Evolutionary conservation across 2,329 filamentous ascomycete genomes (phyloP).

Genomic region (Cercospora sesami): DNA sequence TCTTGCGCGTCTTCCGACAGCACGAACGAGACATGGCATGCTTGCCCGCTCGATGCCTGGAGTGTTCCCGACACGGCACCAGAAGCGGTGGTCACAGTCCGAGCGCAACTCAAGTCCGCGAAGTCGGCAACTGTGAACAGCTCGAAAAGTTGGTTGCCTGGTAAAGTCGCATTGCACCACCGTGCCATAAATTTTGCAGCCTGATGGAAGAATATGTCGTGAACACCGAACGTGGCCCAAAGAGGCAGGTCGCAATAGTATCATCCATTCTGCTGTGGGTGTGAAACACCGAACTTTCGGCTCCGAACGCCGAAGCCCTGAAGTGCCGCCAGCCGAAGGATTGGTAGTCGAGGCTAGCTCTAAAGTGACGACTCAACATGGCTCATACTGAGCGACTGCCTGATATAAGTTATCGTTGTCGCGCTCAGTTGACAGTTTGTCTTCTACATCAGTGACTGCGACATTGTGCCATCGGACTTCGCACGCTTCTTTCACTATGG

Average conservation of each 20-base stretch:
- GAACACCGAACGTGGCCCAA: neutral
- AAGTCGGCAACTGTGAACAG: neutral
- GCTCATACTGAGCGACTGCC: neutral
- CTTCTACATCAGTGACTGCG: neutral
- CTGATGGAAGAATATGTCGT: neutral
- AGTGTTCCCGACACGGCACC: neutral
- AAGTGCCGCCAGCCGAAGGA: neutral
- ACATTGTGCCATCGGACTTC: neutral
- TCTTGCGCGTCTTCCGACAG: neutral
- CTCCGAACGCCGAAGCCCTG: constrained; percentile 5
- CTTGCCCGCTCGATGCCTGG: neutral
- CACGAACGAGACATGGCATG: neutral
- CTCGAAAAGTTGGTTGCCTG: neutral
- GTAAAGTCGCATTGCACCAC: neutral
- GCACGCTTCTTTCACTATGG: neutral
- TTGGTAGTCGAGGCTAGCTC: neutral
- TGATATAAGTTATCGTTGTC: neutral
- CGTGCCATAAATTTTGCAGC: neutral
- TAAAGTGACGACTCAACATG: neutral
- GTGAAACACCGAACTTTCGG: neutral
- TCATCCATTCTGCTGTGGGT: neutral
- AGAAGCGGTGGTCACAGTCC: neutral
- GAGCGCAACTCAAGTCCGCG: neutral
- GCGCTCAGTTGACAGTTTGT: neutral
- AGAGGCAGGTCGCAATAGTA: neutral